Conservation (phyloP, 1,284 basidiomycete genomes). For the Paramarasmius palmivorus region DNA sequence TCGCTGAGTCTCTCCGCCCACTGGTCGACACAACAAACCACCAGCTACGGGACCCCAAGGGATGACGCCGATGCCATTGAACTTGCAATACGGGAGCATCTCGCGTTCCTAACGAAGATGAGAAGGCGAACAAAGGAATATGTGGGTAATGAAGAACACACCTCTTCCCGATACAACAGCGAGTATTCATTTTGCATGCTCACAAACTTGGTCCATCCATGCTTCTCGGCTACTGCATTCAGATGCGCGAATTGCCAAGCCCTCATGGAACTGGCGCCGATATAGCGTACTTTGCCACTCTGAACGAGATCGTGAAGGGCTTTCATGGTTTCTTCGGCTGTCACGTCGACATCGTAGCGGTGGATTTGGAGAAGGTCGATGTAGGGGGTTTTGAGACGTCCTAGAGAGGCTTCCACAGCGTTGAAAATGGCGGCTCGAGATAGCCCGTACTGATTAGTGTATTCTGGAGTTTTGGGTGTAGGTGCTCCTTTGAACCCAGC, state of each 20-base stretch:
- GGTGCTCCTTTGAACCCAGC: not conserved
- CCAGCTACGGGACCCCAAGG: conserved; percentile 19
- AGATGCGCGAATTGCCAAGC: conserved; percentile 33
- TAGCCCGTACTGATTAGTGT: conserved; percentile 37
- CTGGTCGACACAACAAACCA: conserved; percentile 18
- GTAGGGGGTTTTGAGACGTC: conserved; percentile 34
- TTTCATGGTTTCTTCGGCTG: conserved; percentile 41
- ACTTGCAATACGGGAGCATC: conserved; percentile 22
- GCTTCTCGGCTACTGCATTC: conserved; percentile 19
- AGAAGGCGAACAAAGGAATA: not conserved
- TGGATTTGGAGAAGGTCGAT: conserved; percentile 40
- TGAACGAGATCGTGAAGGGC: conserved; percentile 41
- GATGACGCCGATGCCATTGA: conserved; percentile 22
- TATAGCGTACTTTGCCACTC: conserved; percentile 39
- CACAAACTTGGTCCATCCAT: conserved; percentile 29
- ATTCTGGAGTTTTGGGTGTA: conserved; percentile 21
- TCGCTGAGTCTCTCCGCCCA: conserved; percentile 31
- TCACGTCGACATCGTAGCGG: conserved; percentile 34
- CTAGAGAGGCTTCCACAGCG: conserved; percentile 31
- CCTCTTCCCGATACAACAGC: conserved; percentile 37
- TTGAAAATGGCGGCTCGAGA: conserved; percentile 38
- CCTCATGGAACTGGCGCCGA: conserved; percentile 38
- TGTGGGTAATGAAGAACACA: conserved; percentile 8
- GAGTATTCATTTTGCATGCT: conserved; percentile 29
- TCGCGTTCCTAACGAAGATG: conserved; percentile 17